Evolutionary conservation across 2,329 filamentous ascomycete genomes (phyloP), one percentile per base, ranked within the genome.

Genomic region (Cladosporium colombiae): DNA sequence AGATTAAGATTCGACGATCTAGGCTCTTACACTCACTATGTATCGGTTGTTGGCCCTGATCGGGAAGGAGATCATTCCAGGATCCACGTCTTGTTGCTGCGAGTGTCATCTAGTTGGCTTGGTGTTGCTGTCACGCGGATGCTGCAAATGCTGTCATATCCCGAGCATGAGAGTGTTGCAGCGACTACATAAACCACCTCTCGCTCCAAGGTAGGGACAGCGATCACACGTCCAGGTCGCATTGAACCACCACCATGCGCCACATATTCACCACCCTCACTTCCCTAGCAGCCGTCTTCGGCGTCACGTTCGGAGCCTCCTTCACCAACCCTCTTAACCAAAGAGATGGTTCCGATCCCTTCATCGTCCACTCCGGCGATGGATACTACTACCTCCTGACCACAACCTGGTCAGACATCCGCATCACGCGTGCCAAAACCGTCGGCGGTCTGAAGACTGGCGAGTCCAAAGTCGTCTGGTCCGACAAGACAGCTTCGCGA

Each of bases 311-410:
- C 3, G 44, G 59, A 23, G 59, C 59, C 44, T 35, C 79, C 21
- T 86, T 81, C 68, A 82, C 82, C 37, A 87, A 87, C 66, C 84
- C 85, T 0, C 78, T 87, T 60, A 81, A 82, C 40, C 76, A 77
- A 21, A 79, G 78, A 0, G 80, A 83, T 44, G 84, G 85, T 10
- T 81, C 80, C 23, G 84, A 87, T 68, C 84, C 85, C 0, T 82
- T 83, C 67, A 80, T 87, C 6, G 81, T 81, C 0, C 86, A 81
- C 63, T 78, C 78, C 0, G 59, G 46, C 23, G 82, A 80, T 13
- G 84, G 84, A 0, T 86, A 83, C 69, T 87, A 87, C 74, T 86
- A 87, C 68, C 76, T 88, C 31, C 81, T 85, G 69, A 83, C 83
- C 0, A 83, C 83, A 0, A 83, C 83, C 29, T 88, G 83, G 84